Evolutionary conservation across 305 asterid genomes (phyloP).

Genomic region (Solanum hybrid): DNA sequence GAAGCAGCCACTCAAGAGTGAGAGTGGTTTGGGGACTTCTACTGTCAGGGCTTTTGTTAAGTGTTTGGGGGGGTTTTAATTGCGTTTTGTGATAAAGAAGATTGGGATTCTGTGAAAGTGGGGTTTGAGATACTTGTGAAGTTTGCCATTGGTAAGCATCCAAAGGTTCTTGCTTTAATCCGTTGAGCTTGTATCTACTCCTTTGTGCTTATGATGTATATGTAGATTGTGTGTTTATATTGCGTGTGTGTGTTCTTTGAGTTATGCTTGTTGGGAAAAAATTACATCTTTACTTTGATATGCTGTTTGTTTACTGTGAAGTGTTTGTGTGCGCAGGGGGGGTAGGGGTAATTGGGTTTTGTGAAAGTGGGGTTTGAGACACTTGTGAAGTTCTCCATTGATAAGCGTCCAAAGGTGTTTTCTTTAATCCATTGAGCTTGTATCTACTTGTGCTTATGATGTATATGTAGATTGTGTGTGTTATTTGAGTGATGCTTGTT

Average conservation of each 20-base stretch:
- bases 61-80: conserved; percentile 63
- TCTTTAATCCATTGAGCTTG: not conserved
- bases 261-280: not conserved
- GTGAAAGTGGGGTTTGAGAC: conserved; percentile 49
- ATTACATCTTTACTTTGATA: not conserved
- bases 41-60: conserved; percentile 68
- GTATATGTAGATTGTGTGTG: not conserved
- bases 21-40: conserved; percentile 48
- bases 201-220: not conserved
- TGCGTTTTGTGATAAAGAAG: conserved; percentile 49
- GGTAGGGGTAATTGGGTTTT: conserved; percentile 37
- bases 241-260: not conserved
- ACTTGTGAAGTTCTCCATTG: conserved; percentile 56
- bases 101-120: conserved; percentile 56
- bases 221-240: not conserved
- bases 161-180: conserved; percentile 44
- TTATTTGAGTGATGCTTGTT: not conserved
- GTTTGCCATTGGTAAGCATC: conserved; percentile 64
- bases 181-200: not conserved
- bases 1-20: conserved; percentile 18
- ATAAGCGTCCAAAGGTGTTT: conserved; percentile 78
- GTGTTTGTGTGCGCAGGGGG: not conserved
- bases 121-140: conserved; percentile 59
- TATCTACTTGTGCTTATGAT: not conserved
- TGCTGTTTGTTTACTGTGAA: not conserved